Evolutionary conservation across 1,284 basidiomycete genomes (phyloP).

Genomic region (Melampsora larici-populina): DNA sequence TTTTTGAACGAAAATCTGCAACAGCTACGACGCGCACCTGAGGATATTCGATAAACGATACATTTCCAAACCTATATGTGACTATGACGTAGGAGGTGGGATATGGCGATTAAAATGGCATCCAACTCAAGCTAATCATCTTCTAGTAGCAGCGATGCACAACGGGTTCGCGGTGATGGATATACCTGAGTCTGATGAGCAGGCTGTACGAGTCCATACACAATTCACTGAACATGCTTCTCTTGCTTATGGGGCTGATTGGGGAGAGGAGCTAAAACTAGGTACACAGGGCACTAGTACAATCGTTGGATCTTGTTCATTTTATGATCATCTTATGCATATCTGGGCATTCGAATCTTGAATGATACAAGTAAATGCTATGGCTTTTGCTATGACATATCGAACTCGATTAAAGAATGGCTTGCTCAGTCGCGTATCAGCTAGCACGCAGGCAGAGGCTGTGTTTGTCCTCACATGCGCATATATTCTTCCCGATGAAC

Average conservation of each 20-base stretch:
- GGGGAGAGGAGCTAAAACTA: slow-evolving; percentile 60
- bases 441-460: no score
- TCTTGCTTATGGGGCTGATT: slow-evolving; percentile 92
- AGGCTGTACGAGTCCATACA: slow-evolving; percentile 58
- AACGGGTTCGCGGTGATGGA: slow-evolving; percentile 82
- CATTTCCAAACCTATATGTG: slow-evolving; percentile 62
- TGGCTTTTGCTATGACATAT: no score
- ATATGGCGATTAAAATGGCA: slow-evolving; percentile 98
- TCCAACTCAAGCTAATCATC: slow-evolving; percentile 66
- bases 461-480: no score
- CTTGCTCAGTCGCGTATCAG: no score
- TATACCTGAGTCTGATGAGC: slow-evolving; percentile 44
- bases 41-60: slow-evolving; percentile 80
- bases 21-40: slow-evolving; percentile 81
- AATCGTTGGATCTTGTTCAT: slow-evolving; percentile 83
- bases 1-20: background rate
- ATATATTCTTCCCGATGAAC: no score
- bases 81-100: slow-evolving; percentile 77
- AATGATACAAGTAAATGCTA: no score
- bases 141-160: slow-evolving; percentile 94
- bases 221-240: slow-evolving; percentile 75
- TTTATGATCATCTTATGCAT: slow-evolving; percentile 85
- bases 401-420: no score
- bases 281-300: slow-evolving; percentile 49
- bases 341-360: slow-evolving; percentile 62